These are phyloP conservation scores for Colletotrichum scovillei DNA, from an alignment of 2,329 filamentous ascomycete genomes.

Conservation along the genomic window DNA sequence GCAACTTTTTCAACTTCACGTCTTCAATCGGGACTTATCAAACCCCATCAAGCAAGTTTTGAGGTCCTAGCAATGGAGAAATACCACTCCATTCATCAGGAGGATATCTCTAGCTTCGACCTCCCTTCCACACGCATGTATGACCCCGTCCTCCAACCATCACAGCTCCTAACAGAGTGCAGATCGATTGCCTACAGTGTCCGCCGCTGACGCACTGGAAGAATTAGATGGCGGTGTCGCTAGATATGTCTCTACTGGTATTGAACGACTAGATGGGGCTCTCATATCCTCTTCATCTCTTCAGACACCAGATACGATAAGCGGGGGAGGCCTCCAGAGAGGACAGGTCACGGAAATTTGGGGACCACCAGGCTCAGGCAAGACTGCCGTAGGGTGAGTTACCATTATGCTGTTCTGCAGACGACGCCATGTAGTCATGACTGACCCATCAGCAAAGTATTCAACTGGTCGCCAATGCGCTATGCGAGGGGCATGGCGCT, in stretches of 20 bases:
- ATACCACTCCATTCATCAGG: slow-evolving; percentile 68
- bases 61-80: slow-evolving; percentile 29
- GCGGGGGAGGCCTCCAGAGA: slow-evolving; percentile 71
- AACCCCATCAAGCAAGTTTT: not conserved
- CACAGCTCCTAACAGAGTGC: slow-evolving; percentile 35
- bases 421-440: slow-evolving; percentile 26
- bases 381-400: slow-evolving; percentile 83
- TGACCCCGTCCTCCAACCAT: slow-evolving; percentile 4
- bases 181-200: slow-evolving; percentile 84
- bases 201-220: slow-evolving; percentile 78
- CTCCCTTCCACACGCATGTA: slow-evolving; percentile 62
- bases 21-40: not conserved
- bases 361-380: slow-evolving; percentile 87
- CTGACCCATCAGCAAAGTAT: slow-evolving; percentile 61
- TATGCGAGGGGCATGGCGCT: slow-evolving; percentile 71
- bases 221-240: slow-evolving; percentile 63
- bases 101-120: slow-evolving; percentile 72
- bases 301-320: slow-evolving; percentile 8
- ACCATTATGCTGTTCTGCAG: not conserved
- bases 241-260: slow-evolving; percentile 66
- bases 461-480: slow-evolving; percentile 73
- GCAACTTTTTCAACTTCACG: not conserved
- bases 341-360: slow-evolving; percentile 89
- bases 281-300: slow-evolving; percentile 48
- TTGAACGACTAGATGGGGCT: slow-evolving; percentile 62